Percentiles rank a stretch among this genome's conserved stretches.
phyloP scores from a whole-genome alignment of 257 asterid genomes.

The Capsicum pubescens region DNA sequence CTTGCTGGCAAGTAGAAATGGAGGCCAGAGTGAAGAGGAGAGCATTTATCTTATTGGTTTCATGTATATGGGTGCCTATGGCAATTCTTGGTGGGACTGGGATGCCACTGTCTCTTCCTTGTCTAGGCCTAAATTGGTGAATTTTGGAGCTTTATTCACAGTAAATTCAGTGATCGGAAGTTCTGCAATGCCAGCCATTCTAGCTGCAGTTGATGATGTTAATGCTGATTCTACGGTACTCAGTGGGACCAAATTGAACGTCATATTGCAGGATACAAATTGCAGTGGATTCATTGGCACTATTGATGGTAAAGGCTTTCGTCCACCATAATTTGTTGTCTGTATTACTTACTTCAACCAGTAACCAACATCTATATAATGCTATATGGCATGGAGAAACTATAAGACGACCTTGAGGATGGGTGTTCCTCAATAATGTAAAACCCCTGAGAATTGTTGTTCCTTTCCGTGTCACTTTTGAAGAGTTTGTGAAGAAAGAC shows the following conservation, averaged over 20 bases:
- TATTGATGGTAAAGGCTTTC: constrained; percentile 41
- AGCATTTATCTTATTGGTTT: neutral
- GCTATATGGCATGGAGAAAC: constrained; percentile 80
- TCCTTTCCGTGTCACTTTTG: constrained; percentile 61
- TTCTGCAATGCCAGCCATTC: neutral
- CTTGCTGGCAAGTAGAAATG: no score
- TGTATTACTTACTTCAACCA: constrained; percentile 32
- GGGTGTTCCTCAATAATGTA: constrained; percentile 87
- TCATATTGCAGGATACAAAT: constrained; percentile 31
- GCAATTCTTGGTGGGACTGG: neutral
- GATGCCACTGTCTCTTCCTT: neutral
- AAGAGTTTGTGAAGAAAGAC: constrained; percentile 60
- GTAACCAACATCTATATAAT: constrained; percentile 51
- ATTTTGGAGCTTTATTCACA: constrained; percentile 34
- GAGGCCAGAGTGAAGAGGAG: neutral
- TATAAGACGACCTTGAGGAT: constrained; percentile 63
- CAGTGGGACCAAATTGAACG: constrained; percentile 36
- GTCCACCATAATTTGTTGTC: neutral
- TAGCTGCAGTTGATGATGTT: constrained; percentile 47
- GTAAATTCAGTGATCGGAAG: no score
- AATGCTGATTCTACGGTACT: constrained; percentile 46
- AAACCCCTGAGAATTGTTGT: constrained; percentile 64
- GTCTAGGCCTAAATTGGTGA: constrained; percentile 42
- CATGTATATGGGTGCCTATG: neutral
- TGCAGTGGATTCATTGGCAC: constrained; percentile 47